Conservation (phyloP, 2,329 filamentous ascomycete genomes). For the Clonostachys rosea region DNA sequence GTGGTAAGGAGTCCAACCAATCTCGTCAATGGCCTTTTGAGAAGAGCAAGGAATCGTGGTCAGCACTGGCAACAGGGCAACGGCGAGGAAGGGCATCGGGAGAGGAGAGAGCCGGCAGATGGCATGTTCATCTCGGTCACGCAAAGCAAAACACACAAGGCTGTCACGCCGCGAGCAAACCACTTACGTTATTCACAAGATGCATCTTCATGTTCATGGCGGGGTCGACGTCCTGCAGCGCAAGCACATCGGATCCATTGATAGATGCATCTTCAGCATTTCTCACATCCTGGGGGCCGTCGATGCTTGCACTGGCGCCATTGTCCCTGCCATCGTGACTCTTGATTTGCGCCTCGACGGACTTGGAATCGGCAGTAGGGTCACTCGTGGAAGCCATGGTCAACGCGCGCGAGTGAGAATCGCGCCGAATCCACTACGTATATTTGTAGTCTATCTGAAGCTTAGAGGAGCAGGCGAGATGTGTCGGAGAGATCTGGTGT, state of each 20-base stretch:
- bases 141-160: not conserved
- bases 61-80: not conserved
- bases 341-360: not conserved
- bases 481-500: too few species aligned
- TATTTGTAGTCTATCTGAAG: too few species aligned
- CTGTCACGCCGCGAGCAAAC: not conserved
- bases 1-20: slow-evolving; percentile 56
- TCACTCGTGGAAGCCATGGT: not conserved
- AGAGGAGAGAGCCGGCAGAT: not conserved
- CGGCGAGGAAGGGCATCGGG: not conserved
- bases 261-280: slow-evolving; percentile 11
- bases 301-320: not conserved
- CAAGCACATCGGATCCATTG: slow-evolving; percentile 44
- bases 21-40: slow-evolving; percentile 45
- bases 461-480: too few species aligned
- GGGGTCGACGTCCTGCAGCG: slow-evolving; percentile 53
- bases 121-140: not conserved
- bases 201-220: slow-evolving; percentile 64
- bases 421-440: too few species aligned
- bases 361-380: not conserved
- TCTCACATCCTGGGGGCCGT: not conserved
- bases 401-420: too few species aligned
- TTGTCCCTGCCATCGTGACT: not conserved
- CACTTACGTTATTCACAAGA: slow-evolving; percentile 59
- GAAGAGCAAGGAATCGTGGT: not conserved